Conservation (phyloP, 2,329 filamentous ascomycete species). For the Hypomyces perniciosus region DNA sequence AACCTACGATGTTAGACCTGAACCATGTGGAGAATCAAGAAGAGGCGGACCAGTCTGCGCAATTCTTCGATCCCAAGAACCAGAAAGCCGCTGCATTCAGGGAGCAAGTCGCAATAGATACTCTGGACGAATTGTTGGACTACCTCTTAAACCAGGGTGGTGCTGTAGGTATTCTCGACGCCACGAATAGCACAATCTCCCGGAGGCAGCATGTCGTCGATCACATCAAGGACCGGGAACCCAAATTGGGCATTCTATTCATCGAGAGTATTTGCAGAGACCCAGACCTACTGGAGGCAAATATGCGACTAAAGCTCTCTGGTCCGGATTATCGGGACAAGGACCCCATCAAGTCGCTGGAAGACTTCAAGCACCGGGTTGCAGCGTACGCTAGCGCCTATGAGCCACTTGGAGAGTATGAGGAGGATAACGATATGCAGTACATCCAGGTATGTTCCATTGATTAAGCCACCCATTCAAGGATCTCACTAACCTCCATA, state of each 20-base stretch:
- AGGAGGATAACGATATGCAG: conserved; percentile 84
- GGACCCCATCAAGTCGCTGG: conserved; percentile 76
- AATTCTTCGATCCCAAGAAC: conserved; percentile 91
- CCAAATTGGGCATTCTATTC: conserved; percentile 85
- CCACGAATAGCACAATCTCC: conserved; percentile 90
- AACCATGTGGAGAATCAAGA: conserved; percentile 23
- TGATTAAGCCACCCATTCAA: not conserved
- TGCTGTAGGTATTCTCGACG: conserved; percentile 90
- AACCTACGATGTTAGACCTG: conserved; percentile 34
- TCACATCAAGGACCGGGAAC: conserved; percentile 74
- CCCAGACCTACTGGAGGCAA: conserved; percentile 77
- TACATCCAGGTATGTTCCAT: conserved; percentile 65
- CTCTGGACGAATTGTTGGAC: conserved; percentile 83
- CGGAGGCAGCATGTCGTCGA: conserved; percentile 79
- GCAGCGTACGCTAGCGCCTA: conserved; percentile 93
- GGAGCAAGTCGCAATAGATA: conserved; percentile 88
- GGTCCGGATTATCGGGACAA: conserved; percentile 95
- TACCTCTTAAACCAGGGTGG: conserved; percentile 79
- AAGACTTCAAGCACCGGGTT: conserved; percentile 89
- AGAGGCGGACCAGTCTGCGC: conserved; percentile 77
- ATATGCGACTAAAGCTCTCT: conserved; percentile 94
- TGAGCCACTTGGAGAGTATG: conserved; percentile 80
- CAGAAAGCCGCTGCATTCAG: conserved; percentile 72
- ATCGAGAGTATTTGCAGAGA: conserved; percentile 93
- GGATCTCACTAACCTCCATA: conserved; percentile 31